These are phyloP conservation scores for Rhizoclosmatium sp. DNA, from an alignment of 192 early-diverging fungal genomes.

Conservation along the genomic window DNA sequence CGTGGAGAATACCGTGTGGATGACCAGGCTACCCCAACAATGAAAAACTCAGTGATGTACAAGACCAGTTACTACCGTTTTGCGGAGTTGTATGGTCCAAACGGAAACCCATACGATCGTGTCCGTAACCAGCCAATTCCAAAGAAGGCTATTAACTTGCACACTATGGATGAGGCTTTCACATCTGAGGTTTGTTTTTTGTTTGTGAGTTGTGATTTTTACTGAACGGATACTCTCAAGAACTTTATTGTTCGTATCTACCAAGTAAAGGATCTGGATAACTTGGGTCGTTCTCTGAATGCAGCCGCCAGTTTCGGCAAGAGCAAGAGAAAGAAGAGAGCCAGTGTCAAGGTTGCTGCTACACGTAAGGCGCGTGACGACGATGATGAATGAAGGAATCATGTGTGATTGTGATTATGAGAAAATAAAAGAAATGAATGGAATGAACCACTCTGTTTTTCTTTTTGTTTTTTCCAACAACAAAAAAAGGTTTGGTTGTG, in stretches of 20 bases:
- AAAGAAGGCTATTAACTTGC: conserved; percentile 77
- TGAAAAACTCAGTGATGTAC: conserved; percentile 95
- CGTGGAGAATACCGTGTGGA: conserved; percentile 94
- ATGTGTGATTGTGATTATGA: not conserved
- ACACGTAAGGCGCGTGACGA: conserved; percentile 18
- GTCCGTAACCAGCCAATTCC: conserved; percentile 84
- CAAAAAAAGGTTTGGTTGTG: not conserved
- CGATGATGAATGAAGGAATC: conserved; percentile 10
- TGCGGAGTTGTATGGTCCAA: conserved; percentile 79
- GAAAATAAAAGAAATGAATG: not conserved
- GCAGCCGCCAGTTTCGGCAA: conserved; percentile 61
- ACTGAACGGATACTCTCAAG: conserved; percentile 11
- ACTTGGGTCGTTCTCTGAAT: conserved; percentile 80
- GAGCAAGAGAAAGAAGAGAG: conserved; percentile 43
- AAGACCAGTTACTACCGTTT: conserved; percentile 98
- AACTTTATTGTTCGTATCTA: conserved; percentile 99
- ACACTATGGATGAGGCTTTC: conserved; percentile 83
- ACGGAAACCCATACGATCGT: conserved; percentile 76
- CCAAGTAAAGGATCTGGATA: conserved; percentile 96
- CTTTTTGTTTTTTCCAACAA: not conserved
- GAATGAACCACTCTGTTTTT: not conserved
- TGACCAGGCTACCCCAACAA: conserved; percentile 84
- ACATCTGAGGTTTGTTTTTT: conserved; percentile 31
- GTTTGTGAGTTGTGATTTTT: conserved; percentile 1
- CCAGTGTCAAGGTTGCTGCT: conserved; percentile 23